Percentiles rank a stretch among this genome's conserved stretches.
These are phyloP conservation scores for Lactifluus volemus DNA, from an alignment of 768 basidiomycete genomes.

Conservation along the genomic window DNA sequence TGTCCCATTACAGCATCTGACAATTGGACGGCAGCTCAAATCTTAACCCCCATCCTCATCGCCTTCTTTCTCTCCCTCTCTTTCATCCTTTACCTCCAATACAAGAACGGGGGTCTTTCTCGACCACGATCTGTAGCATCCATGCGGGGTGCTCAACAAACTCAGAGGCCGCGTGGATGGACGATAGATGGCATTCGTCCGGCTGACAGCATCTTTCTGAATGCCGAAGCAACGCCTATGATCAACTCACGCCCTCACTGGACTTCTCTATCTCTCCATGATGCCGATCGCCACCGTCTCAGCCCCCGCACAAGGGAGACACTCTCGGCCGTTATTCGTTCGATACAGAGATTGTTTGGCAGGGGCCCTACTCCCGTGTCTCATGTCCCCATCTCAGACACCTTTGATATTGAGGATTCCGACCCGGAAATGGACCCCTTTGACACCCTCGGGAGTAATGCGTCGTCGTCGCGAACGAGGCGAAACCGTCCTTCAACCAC, in stretches of 20 bases:
- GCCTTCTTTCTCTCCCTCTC: neutral
- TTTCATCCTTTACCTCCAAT: neutral
- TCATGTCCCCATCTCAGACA: neutral
- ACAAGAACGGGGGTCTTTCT: constrained; percentile 3
- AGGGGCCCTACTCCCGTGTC: constrained; percentile 8
- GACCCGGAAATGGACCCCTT: neutral
- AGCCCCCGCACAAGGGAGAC: neutral
- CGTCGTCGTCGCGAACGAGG: neutral
- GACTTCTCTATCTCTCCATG: neutral
- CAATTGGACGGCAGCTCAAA: constrained; percentile 1
- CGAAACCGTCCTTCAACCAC: neutral
- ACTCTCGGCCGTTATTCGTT: neutral
- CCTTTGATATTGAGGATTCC: constrained; percentile 7
- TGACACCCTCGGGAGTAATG: neutral
- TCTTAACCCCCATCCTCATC: constrained; percentile 9
- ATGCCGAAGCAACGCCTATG: constrained; percentile 14
- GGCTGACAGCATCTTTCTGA: neutral
- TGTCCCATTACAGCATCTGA: constrained; percentile 13
- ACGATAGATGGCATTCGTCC: neutral
- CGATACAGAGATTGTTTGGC: constrained; percentile 6
- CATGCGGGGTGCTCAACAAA: constrained; percentile 5
- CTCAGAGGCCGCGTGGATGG: constrained; percentile 5
- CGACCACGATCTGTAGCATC: neutral
- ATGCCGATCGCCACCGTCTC: neutral
- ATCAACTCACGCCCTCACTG: neutral